A percentile compares a stretch with the other conserved stretches of the same genome.
Conservation (phyloP, 1,284 basidiomycete genomes). For the Tylopilus sp. region DNA sequence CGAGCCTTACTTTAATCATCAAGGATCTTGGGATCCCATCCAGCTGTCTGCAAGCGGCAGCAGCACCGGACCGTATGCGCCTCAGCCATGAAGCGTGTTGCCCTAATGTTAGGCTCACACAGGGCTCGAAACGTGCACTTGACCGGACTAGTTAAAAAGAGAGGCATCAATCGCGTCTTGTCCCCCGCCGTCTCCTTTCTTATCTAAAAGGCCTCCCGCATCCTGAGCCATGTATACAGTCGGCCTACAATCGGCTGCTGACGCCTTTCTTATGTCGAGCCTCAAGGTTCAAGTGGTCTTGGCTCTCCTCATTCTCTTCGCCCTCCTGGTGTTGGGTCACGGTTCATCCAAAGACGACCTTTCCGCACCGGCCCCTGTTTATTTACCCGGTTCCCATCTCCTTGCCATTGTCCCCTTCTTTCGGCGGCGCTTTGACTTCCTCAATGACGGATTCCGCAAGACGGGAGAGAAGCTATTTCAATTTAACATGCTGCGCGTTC, state of each 20-base stretch:
- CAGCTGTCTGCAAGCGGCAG: slow-evolving; percentile 11
- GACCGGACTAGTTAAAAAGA: slow-evolving; percentile 25
- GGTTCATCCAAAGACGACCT: slow-evolving; percentile 39
- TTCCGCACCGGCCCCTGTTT: slow-evolving; percentile 42
- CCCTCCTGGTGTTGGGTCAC: slow-evolving; percentile 44
- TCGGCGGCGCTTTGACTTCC: slow-evolving; percentile 59
- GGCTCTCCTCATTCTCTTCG: slow-evolving; percentile 51
- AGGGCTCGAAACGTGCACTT: slow-evolving; percentile 24
- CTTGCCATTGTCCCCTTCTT: slow-evolving; percentile 62
- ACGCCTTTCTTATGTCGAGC: slow-evolving; percentile 53
- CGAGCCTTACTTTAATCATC: slow-evolving; percentile 26
- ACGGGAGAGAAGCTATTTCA: slow-evolving; percentile 61
- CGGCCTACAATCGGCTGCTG: slow-evolving; percentile 55
- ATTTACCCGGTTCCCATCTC: slow-evolving; percentile 52
- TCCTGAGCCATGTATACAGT: slow-evolving; percentile 43
- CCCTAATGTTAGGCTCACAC: slow-evolving; percentile 28
- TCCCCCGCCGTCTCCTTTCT: slow-evolving; percentile 24
- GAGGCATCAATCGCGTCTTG: slow-evolving; percentile 17
- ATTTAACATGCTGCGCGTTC: slow-evolving; percentile 55
- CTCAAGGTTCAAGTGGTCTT: slow-evolving; percentile 51
- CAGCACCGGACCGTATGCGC: slow-evolving; percentile 19
- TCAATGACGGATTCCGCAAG: slow-evolving; percentile 61
- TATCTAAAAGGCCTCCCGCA: slow-evolving; percentile 23
- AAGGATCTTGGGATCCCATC: slow-evolving; percentile 12
- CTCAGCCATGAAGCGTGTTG: slow-evolving; percentile 24